Conservation (phyloP, 1,139 yeast genomes). For the Yamadazyma friedrichii region DNA sequence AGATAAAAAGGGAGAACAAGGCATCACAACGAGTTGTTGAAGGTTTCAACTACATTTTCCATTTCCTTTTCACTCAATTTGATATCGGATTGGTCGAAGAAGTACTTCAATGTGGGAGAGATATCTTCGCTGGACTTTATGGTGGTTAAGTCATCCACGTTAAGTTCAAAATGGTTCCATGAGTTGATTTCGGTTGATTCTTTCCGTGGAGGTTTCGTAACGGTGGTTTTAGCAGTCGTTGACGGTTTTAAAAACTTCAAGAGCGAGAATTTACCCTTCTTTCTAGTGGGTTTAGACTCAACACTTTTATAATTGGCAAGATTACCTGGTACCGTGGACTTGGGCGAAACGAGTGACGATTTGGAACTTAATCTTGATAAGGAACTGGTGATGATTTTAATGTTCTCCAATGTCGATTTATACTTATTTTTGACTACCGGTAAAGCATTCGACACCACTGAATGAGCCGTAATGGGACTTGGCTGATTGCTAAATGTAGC, state of each 20-base stretch:
- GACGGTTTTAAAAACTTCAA: background rate
- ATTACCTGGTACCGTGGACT: too few species aligned
- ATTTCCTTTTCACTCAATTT: background rate
- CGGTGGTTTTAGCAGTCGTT: background rate
- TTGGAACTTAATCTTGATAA: too few species aligned
- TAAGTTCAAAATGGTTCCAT: slow-evolving; percentile 1
- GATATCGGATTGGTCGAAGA: background rate
- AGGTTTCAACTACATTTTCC: background rate
- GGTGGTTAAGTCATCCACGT: background rate
- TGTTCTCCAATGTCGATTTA: too few species aligned
- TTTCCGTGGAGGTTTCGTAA: too few species aligned
- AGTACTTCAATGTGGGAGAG: slow-evolving; percentile 2
- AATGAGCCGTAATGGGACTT: too few species aligned
- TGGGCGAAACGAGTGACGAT: too few species aligned
- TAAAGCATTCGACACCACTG: too few species aligned
- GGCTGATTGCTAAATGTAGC: background rate
- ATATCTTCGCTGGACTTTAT: slow-evolving; percentile 1
- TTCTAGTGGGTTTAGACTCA: background rate
- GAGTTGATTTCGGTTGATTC: too few species aligned
- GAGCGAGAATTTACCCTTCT: background rate
- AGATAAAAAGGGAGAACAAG: background rate
- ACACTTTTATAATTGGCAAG: too few species aligned
- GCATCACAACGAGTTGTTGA: background rate
- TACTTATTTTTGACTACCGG: too few species aligned
- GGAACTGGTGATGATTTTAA: too few species aligned